Conservation (phyloP, 2,329 filamentous ascomycete genomes). For the Trichoderma lentiforme region DNA sequence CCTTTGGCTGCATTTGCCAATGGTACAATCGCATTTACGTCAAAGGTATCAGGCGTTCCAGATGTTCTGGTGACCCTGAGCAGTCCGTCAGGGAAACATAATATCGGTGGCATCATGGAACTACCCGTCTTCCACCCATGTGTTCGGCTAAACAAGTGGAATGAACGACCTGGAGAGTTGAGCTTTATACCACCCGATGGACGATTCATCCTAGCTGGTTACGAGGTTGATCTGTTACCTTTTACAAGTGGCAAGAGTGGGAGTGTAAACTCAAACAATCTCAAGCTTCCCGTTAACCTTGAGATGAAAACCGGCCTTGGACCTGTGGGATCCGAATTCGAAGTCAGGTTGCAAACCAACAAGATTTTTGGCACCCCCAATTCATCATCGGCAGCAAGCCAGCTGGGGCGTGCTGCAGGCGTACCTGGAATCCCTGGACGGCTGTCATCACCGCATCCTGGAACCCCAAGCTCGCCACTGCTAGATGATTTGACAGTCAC, state of each 20-base stretch:
- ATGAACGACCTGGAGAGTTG: slow-evolving; percentile 82
- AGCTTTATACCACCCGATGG: slow-evolving; percentile 96
- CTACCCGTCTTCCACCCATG: slow-evolving; percentile 95
- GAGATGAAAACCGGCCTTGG: slow-evolving; percentile 82
- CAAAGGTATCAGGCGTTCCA: slow-evolving; percentile 90
- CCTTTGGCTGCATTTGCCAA: slow-evolving; percentile 83
- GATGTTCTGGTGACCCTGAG: slow-evolving; percentile 81
- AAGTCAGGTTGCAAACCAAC: slow-evolving; percentile 73
- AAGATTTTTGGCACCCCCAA: slow-evolving; percentile 54
- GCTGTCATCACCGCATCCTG: slow-evolving; percentile 43
- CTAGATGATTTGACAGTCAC: slow-evolving; percentile 76
- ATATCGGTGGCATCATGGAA: slow-evolving; percentile 71
- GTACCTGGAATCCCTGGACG: slow-evolving; percentile 43
- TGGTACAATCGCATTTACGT: slow-evolving; percentile 90
- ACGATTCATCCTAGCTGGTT: slow-evolving; percentile 86
- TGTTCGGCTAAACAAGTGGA: slow-evolving; percentile 86
- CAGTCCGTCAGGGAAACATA: slow-evolving; percentile 76
- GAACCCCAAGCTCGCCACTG: slow-evolving; percentile 55
- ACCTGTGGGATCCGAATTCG: slow-evolving; percentile 74
- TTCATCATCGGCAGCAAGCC: slow-evolving; percentile 31
- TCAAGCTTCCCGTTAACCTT: slow-evolving; percentile 78
- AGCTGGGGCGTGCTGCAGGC: slow-evolving; percentile 43
- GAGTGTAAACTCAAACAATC: slow-evolving; percentile 54
- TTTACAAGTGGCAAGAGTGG: slow-evolving; percentile 58
- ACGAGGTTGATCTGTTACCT: slow-evolving; percentile 87